A percentile compares a stretch with the other conserved stretches of the same genome.
These are phyloP conservation scores for Curvularia eragrostidis DNA, from an alignment of 2,329 filamentous ascomycete genomes.

Conservation along the genomic window DNA sequence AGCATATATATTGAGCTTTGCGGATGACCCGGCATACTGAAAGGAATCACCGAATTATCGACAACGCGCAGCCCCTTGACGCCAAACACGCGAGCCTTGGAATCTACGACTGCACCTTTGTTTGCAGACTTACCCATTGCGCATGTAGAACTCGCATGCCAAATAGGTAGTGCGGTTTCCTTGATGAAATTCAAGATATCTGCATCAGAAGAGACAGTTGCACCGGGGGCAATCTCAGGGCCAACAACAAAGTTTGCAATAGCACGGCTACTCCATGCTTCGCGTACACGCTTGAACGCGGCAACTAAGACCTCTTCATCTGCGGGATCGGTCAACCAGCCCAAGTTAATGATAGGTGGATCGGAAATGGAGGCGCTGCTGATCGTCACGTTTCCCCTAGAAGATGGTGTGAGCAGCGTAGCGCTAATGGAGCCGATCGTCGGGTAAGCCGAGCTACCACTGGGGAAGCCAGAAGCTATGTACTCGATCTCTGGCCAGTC, in stretches of 20 bases:
- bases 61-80: constrained; percentile 46
- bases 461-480: constrained; percentile 24
- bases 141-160: constrained; percentile 31
- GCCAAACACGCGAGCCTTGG: constrained; percentile 43
- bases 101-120: constrained; percentile 44
- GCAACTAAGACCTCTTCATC: constrained; percentile 44
- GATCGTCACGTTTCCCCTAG: constrained; percentile 44
- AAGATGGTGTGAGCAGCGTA: constrained; percentile 21
- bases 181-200: constrained; percentile 48
- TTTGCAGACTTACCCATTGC: constrained; percentile 39
- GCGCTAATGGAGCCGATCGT: constrained; percentile 26
- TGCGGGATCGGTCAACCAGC: constrained; percentile 41
- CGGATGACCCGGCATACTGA: constrained; percentile 47
- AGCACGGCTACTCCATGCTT: constrained; percentile 30
- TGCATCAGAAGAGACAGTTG: constrained; percentile 27
- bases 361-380: constrained; percentile 32
- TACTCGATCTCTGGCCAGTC: constrained; percentile 13
- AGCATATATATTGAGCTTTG: constrained; percentile 34
- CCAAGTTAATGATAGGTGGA: constrained; percentile 43
- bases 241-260: constrained; percentile 31
- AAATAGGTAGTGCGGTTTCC: constrained; percentile 21
- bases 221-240: constrained; percentile 38
- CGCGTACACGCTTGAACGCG: constrained; percentile 41
- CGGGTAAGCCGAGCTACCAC: constrained; percentile 18
- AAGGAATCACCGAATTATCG: constrained; percentile 42